Percentiles rank a stretch among this genome's conserved stretches.
phyloP scores from a whole-genome alignment of 2,329 filamentous ascomycete genomes.

The Chaetomiaceae sp. region DNA sequence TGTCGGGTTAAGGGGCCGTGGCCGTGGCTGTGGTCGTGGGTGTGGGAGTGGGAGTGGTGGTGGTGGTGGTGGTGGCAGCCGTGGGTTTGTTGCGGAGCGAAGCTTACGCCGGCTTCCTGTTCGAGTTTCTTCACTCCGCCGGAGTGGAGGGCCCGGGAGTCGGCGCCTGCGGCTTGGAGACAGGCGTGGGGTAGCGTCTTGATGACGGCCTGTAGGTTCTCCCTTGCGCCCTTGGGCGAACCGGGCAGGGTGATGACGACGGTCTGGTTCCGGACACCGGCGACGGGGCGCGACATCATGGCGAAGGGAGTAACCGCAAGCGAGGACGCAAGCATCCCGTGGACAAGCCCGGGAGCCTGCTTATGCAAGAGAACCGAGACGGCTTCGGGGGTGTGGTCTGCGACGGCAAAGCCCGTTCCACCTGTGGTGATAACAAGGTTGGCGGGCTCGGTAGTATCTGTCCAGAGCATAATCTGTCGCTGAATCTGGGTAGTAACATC shows the following conservation, averaged over 20 bases:
- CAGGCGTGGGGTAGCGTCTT: constrained; percentile 96
- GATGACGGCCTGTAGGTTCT: constrained; percentile 85
- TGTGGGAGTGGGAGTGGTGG: constrained; percentile 48
- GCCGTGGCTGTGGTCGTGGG: constrained; percentile 54
- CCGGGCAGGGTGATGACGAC: constrained; percentile 87
- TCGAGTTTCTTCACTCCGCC: constrained; percentile 83
- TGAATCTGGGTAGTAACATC: constrained; percentile 76
- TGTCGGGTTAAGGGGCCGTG: constrained; percentile 71
- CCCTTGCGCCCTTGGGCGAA: constrained; percentile 89
- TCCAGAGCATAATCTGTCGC: constrained; percentile 64
- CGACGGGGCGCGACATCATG: constrained; percentile 92
- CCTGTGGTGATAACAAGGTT: constrained; percentile 87
- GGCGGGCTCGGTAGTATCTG: constrained; percentile 56
- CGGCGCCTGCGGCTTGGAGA: constrained; percentile 74
- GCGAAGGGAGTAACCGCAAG: constrained; percentile 88
- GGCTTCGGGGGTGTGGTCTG: constrained; percentile 88
- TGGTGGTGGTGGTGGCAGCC: constrained; percentile 49
- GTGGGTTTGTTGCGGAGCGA: constrained; percentile 31
- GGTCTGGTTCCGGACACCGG: constrained; percentile 76
- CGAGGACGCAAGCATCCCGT: constrained; percentile 87
- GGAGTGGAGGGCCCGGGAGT: constrained; percentile 73
- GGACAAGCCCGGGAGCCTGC: constrained; percentile 84
- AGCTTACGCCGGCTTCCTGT: constrained; percentile 65
- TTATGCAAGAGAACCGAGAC: constrained; percentile 75
- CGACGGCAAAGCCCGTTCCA: constrained; percentile 84